These are phyloP conservation scores for Phytophthora vignae DNA, from an alignment of 352 stramenopile species.

Conservation along the genomic window DNA sequence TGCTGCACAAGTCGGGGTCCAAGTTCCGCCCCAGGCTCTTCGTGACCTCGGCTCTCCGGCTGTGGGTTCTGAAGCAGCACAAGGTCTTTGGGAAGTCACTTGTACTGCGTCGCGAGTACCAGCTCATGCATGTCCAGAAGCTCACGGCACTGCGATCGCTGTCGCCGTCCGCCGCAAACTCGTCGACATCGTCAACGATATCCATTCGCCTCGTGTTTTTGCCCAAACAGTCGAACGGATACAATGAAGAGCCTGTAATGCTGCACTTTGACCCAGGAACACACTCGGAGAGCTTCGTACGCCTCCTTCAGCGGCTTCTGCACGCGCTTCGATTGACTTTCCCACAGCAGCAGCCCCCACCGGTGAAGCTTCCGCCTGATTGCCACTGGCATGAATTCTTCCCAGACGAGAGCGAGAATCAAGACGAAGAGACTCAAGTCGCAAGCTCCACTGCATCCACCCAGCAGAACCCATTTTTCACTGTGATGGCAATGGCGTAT, in stretches of 20 bases:
- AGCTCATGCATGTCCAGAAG: slow-evolving; percentile 56
- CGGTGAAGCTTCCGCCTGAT: slow-evolving; percentile 41
- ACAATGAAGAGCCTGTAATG: slow-evolving; percentile 15
- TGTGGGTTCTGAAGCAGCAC: slow-evolving; percentile 62
- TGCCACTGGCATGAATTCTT: slow-evolving; percentile 72
- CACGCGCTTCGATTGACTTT: slow-evolving; percentile 59
- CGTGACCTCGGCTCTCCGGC: slow-evolving; percentile 61
- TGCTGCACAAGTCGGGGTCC: slow-evolving; percentile 47
- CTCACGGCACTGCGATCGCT: slow-evolving; percentile 43
- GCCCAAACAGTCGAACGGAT: slow-evolving; percentile 7
- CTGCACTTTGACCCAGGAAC: slow-evolving; percentile 70
- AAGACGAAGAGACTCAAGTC: slow-evolving; percentile 13
- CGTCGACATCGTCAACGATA: slow-evolving; percentile 24
- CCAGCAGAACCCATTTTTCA: slow-evolving; percentile 25
- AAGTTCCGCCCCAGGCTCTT: slow-evolving; percentile 60
- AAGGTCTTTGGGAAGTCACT: slow-evolving; percentile 52
- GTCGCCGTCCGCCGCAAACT: slow-evolving; percentile 2
- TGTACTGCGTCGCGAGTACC: slow-evolving; percentile 40
- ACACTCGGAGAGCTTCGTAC: slow-evolving; percentile 61
- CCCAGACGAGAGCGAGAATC: slow-evolving; percentile 19
- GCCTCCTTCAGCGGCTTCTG: slow-evolving; percentile 61
- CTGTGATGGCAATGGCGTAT: slow-evolving; percentile 58
- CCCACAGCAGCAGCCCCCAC: slow-evolving; percentile 41
- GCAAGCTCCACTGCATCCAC: background rate
- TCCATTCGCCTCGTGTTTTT: slow-evolving; percentile 46